Evolutionary conservation across 441 rosid genomes (phyloP), one percentile per base, ranked within the genome.

Genomic region (Gossypium trilobum): DNA sequence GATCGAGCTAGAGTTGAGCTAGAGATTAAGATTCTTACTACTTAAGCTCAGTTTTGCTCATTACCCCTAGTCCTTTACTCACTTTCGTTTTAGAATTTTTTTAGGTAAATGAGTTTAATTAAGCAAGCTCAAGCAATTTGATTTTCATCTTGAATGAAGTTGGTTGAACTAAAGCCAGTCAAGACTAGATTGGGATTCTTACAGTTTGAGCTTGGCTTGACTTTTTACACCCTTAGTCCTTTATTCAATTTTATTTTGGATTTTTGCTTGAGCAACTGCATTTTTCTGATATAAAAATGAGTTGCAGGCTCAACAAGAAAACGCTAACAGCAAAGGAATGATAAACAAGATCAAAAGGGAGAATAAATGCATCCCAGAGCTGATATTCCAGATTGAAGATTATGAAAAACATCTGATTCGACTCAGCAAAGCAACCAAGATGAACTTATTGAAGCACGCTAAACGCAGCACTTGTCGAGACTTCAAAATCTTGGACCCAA

Each of bases 381-480:
- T 92, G 68, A 90, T 92, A 66, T 92, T 85, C 76, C 96, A 86
- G 79, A 88, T 92, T 52, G 97, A 92, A 79, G 94, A 90, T 73
- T 92, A 80, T 2, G 97, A 87, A 71, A 88, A 81, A 73, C 82
- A 87, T 59, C 88, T 90, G 17, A 92, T 92, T 73, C 88, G 81
- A 75, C 90, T 92, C 17, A 86, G 94, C 85, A 92, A 87, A 81
- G 83, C 72, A 16, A 84, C 87, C 76, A 92, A 88, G 80, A 61
- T 86, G 57, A 92, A 90, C 78, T 81, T 92, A 70, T 64, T 90
- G 83, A 86, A 84, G 84, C 80, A 90, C 57, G 97, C 92, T 68
- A 92, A 92, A 84, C 88, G 94, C 42, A 92, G 97, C 85, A 92
- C 87, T 5, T 80, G 92, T 20, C 73, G 93, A 65, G 97, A 92